A percentile compares a stretch with the other conserved stretches of the same genome.
Conservation (phyloP, 2,329 filamentous ascomycete species). For the Talaromyces sp. region DNA sequence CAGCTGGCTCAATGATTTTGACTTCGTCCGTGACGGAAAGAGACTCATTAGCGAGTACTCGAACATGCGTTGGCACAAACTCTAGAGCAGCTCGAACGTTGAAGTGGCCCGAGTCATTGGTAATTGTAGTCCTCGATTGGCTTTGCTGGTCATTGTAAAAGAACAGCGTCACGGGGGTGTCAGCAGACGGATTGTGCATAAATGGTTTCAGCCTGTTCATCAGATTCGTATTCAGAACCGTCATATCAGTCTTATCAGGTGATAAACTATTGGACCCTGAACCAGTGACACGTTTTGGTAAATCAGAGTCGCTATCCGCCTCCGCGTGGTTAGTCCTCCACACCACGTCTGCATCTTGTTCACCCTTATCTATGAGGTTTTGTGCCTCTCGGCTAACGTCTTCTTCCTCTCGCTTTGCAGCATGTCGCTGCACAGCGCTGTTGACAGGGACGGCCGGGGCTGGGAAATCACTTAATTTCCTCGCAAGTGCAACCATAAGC, state of each 20-base stretch:
- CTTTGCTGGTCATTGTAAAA: constrained; percentile 88
- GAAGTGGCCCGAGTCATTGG: constrained; percentile 89
- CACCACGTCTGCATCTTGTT: constrained; percentile 69
- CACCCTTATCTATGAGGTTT: constrained; percentile 70
- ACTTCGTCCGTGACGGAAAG: constrained; percentile 79
- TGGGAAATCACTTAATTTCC: constrained; percentile 78
- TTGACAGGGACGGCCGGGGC: constrained; percentile 19
- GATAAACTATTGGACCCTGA: constrained; percentile 50
- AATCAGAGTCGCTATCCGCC: constrained; percentile 27
- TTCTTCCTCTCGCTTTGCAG: constrained; percentile 61
- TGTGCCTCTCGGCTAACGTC: constrained; percentile 73
- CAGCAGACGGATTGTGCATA: constrained; percentile 75
- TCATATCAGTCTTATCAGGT: constrained; percentile 73
- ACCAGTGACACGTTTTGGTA: constrained; percentile 36
- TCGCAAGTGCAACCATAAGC: constrained; percentile 78
- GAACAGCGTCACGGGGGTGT: constrained; percentile 82
- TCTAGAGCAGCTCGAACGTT: constrained; percentile 74
- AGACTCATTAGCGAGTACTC: constrained; percentile 80
- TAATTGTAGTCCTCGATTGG: constrained; percentile 78
- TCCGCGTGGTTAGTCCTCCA: constrained; percentile 58
- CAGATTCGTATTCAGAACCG: constrained; percentile 78
- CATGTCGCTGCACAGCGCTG: constrained; percentile 37
- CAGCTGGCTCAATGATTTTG: constrained; percentile 70
- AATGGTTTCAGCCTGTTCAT: constrained; percentile 88
- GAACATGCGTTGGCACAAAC: constrained; percentile 85